Conservation (phyloP, 2,329 filamentous ascomycete genomes). For the Raffaelea ambrosiae region DNA sequence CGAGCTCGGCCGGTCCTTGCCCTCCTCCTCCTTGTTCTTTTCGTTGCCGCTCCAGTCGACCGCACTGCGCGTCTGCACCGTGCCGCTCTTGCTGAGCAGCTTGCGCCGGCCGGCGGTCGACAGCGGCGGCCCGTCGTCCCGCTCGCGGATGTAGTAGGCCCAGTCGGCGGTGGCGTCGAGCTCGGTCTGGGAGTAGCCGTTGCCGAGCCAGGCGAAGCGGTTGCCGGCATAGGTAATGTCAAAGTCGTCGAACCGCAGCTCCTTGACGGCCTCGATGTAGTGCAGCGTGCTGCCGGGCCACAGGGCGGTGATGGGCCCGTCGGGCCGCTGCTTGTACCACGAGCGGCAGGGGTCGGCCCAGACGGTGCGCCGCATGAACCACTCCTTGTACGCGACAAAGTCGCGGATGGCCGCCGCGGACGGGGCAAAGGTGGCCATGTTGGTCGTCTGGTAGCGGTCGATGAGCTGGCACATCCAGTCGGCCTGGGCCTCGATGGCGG, state of each 20-base stretch:
- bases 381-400: conserved; percentile 19
- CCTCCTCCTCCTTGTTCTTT: neutral
- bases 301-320: conserved; percentile 17
- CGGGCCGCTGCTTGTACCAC: conserved; percentile 19
- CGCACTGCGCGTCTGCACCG: conserved; percentile 9
- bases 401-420: conserved; percentile 14
- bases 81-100: conserved; percentile 20
- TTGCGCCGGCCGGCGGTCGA: conserved; percentile 7
- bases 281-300: conserved; percentile 17
- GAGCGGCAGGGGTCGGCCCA: conserved; percentile 21
- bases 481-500: conserved; percentile 13
- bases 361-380: conserved; percentile 21
- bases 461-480: conserved; percentile 40
- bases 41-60: conserved; percentile 13
- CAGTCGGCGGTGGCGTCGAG: conserved; percentile 29
- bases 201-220: conserved; percentile 16
- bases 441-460: conserved; percentile 40
- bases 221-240: conserved; percentile 15
- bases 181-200: conserved; percentile 35
- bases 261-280: conserved; percentile 19
- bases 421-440: conserved; percentile 26
- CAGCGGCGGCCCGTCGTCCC: conserved; percentile 18
- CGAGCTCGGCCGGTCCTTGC: neutral
- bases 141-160: conserved; percentile 27
- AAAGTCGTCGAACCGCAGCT: conserved; percentile 24